Percentiles rank a stretch among this genome's conserved stretches.
Conservation (phyloP, 148 eudicot species). For the Cornus florida region DNA sequence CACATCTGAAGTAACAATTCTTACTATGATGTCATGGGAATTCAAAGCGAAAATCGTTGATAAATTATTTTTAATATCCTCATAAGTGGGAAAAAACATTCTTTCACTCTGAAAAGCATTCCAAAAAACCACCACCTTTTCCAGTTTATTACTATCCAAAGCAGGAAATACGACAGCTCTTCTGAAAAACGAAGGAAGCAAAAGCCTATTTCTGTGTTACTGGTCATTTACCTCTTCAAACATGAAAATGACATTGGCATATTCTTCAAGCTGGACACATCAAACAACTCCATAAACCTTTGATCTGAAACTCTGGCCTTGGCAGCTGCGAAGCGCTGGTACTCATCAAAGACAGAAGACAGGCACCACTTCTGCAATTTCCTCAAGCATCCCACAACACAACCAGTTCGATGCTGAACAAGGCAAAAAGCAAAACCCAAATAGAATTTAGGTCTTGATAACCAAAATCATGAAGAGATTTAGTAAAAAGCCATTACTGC, state of each 20-base stretch:
- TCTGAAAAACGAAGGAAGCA: conserved; percentile 12
- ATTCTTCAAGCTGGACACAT: conserved; percentile 45
- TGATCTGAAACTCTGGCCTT: conserved; percentile 83
- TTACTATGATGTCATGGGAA: not conserved
- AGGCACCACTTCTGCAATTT: conserved; percentile 84
- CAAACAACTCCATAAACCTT: conserved; percentile 78
- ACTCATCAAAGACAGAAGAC: conserved; percentile 74
- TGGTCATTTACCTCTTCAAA: conserved; percentile 22
- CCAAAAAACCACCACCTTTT: conserved; percentile 15
- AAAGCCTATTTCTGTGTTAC: not conserved
- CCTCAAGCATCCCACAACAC: conserved; percentile 84
- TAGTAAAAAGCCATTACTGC: not conserved
- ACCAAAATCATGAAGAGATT: not conserved
- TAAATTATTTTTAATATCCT: conserved; percentile 10
- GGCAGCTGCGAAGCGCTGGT: conserved; percentile 78
- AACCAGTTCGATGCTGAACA: conserved; percentile 73
- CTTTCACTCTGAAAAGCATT: conserved; percentile 18
- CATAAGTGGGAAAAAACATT: conserved; percentile 7
- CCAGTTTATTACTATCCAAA: conserved; percentile 15
- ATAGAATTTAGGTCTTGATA: not conserved
- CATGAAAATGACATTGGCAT: conserved; percentile 22
- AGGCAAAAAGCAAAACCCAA: not conserved
- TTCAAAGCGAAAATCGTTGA: not conserved
- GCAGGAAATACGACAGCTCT: conserved; percentile 11
- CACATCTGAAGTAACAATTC: not conserved